A percentile compares a stretch with the other conserved stretches of the same genome.
Evolutionary conservation across 345 rosid genomes (phyloP).

Genomic region (Ricinus communis): DNA sequence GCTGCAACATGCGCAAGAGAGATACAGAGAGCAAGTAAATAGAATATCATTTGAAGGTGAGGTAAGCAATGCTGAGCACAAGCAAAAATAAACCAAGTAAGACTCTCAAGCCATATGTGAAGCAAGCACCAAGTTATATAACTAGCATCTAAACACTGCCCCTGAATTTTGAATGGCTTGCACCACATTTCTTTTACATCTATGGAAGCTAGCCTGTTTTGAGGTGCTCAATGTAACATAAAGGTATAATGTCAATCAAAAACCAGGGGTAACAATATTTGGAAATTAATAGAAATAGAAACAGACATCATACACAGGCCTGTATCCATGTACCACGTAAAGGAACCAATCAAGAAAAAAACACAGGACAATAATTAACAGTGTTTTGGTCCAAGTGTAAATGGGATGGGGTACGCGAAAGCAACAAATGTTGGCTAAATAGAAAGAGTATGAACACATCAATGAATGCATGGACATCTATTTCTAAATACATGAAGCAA

Average conservation of each 20-base stretch:
- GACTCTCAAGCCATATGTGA: not conserved
- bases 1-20: slow-evolving; percentile 45
- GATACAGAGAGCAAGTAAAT: slow-evolving; percentile 12
- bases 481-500: not conserved
- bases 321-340: not conserved
- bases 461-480: not conserved
- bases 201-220: not conserved
- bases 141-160: not conserved
- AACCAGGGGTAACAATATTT: not conserved
- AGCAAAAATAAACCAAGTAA: not conserved
- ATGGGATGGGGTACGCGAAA: not conserved
- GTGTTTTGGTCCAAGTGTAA: not conserved
- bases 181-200: not conserved
- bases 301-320: not conserved
- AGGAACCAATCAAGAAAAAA: not conserved
- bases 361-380: not conserved
- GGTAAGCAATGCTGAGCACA: not conserved
- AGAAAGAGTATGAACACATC: not conserved
- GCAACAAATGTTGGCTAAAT: not conserved
- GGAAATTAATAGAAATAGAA: not conserved
- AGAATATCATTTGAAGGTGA: not conserved
- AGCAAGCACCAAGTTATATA: not conserved
- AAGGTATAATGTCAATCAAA: too few species aligned
- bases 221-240: not conserved
- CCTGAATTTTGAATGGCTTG: not conserved